phyloP scores from a whole-genome alignment of 129 eudicot species.

The Sambucus nigra region DNA sequence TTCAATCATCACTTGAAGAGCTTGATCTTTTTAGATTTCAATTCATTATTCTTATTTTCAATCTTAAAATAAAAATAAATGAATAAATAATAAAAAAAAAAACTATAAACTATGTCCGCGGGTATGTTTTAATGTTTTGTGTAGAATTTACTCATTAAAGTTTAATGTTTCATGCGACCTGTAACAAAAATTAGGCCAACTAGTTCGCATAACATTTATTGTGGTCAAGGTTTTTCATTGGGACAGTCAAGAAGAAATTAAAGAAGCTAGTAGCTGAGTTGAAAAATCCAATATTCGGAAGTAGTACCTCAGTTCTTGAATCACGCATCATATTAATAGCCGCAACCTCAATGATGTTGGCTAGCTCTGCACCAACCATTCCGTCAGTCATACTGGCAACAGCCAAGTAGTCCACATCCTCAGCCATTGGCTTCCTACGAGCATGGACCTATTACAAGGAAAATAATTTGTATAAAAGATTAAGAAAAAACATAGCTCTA shows the following conservation, averaged over 20 bases:
- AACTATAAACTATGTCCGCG: too few species aligned
- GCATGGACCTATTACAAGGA: slow-evolving; percentile 72
- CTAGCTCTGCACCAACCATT: slow-evolving; percentile 98
- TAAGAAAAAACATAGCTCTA: not conserved
- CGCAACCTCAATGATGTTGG: slow-evolving; percentile 85
- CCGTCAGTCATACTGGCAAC: slow-evolving; percentile 85
- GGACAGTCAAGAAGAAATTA: not conserved
- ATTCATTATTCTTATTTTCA: too few species aligned
- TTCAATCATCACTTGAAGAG: too few species aligned
- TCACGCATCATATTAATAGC: slow-evolving; percentile 91
- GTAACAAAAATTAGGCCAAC: too few species aligned
- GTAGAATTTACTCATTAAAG: too few species aligned
- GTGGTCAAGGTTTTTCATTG: not conserved
- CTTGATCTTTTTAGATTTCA: too few species aligned
- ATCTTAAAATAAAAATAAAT: too few species aligned
- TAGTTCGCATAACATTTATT: too few species aligned
- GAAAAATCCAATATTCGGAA: slow-evolving; percentile 1
- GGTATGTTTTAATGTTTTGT: too few species aligned
- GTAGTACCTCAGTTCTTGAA: slow-evolving; percentile 73
- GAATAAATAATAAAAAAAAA: too few species aligned
- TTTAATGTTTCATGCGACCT: too few species aligned
- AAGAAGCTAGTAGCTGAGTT: too few species aligned
- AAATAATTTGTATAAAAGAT: not conserved
- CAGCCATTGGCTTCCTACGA: slow-evolving; percentile 91
- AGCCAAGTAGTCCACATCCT: slow-evolving; percentile 84